These are phyloP conservation scores for Podospora appendiculata DNA, from an alignment of 495 filamentous ascomycete species.

Conservation along the genomic window DNA sequence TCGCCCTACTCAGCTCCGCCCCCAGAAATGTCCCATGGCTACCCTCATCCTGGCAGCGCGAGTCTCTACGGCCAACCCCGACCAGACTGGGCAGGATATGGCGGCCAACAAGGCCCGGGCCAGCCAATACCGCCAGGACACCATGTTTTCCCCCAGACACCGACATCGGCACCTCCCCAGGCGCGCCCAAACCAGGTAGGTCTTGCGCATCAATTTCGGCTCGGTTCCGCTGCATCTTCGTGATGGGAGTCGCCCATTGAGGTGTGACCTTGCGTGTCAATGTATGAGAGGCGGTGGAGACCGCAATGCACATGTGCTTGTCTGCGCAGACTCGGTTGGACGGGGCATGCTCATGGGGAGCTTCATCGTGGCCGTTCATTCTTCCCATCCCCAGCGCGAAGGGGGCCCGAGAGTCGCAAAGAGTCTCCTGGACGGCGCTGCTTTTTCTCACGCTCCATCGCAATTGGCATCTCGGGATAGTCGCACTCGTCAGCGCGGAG, in stretches of 20 bases:
- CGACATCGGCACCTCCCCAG: constrained; percentile 44
- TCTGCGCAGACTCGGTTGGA: too few species aligned
- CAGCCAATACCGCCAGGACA: constrained; percentile 43
- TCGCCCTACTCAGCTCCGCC: constrained; percentile 75
- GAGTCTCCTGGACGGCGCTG: too few species aligned
- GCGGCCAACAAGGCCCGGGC: constrained; percentile 45
- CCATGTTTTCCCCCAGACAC: constrained; percentile 46
- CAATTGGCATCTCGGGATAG: too few species aligned
- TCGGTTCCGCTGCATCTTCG: not conserved
- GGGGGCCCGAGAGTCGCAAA: too few species aligned
- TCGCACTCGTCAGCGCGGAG: too few species aligned
- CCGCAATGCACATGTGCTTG: too few species aligned
- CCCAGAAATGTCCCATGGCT: constrained; percentile 74
- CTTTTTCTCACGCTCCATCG: too few species aligned
- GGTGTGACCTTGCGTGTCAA: too few species aligned
- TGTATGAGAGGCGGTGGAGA: too few species aligned
- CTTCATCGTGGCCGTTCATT: too few species aligned
- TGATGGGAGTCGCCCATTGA: not conserved
- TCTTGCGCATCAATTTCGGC: constrained; percentile 9
- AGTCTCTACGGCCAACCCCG: constrained; percentile 61
- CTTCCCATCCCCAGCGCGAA: too few species aligned
- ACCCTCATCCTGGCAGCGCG: constrained; percentile 42
- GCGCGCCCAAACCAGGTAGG: constrained; percentile 68
- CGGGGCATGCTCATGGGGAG: too few species aligned
- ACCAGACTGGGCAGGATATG: constrained; percentile 76